Conservation (phyloP, 1,139 yeast genomes). For the Blastobotrys serpentis region DNA sequence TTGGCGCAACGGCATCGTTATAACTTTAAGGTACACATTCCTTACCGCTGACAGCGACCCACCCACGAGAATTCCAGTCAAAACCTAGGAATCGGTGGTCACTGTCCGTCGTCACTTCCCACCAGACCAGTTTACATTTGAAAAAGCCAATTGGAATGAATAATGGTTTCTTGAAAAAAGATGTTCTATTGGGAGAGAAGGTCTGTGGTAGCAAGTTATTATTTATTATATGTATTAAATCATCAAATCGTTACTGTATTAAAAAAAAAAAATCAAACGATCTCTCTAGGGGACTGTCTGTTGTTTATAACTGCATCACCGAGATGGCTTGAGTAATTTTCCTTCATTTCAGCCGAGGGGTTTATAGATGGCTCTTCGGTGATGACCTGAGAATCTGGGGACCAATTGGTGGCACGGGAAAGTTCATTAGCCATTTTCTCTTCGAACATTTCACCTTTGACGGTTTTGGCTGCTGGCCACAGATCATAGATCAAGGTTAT, state of each 20-base stretch:
- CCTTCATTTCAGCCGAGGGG: conserved; percentile 18
- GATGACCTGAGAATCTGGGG: conserved; percentile 22
- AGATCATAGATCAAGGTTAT: conserved; percentile 69
- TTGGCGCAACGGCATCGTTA: no score
- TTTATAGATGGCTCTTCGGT: conserved; percentile 13
- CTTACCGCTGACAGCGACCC: no score
- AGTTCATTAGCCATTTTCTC: conserved; percentile 20
- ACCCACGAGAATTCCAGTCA: no score
- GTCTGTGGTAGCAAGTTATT: background rate
- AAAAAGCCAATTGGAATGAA: no score
- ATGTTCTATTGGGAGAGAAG: background rate
- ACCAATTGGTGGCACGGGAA: conserved; percentile 23
- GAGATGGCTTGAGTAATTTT: conserved; percentile 17
- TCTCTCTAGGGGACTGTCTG: conserved; percentile 15
- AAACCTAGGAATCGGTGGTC: no score
- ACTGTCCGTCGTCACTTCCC: no score
- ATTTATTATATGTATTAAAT: conserved; percentile 1
- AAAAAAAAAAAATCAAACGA: background rate
- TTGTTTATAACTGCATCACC: conserved; percentile 23
- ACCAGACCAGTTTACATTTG: no score
- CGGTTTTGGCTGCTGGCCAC: conserved; percentile 45
- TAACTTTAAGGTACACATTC: no score
- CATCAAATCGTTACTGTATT: background rate
- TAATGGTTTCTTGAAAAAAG: background rate
- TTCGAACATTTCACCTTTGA: conserved; percentile 27